Conservation (phyloP, 1,284 basidiomycete genomes). For the Meira nashicola region DNA sequence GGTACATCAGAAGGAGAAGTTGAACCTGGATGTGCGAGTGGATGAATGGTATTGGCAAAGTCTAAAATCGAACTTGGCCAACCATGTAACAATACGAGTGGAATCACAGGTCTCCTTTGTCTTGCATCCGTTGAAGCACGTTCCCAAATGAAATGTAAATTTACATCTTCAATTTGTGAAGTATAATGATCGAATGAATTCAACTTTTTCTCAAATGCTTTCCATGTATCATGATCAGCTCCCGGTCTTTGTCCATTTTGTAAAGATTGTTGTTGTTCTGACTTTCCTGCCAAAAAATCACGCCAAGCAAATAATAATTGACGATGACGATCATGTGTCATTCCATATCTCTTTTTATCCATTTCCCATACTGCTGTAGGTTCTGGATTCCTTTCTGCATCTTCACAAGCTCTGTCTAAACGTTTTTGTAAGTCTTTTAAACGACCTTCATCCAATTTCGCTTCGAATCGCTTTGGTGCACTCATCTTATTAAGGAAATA, state of each 20-base stretch:
- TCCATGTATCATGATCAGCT: slow-evolving; percentile 34
- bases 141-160: slow-evolving; percentile 49
- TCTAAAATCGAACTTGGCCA: slow-evolving; percentile 49
- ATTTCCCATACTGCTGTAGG: not conserved
- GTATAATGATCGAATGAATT: slow-evolving; percentile 21
- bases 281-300: not conserved
- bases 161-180: slow-evolving; percentile 36
- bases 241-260: slow-evolving; percentile 12
- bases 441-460: not conserved
- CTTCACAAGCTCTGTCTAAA: slow-evolving; percentile 4
- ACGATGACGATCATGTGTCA: slow-evolving; percentile 4
- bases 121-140: not conserved
- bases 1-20: slow-evolving; percentile 13
- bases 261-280: not conserved
- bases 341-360: slow-evolving; percentile 7
- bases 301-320: slow-evolving; percentile 6
- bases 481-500: slow-evolving; percentile 1
- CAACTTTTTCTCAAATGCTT: slow-evolving; percentile 12
- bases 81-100: slow-evolving; percentile 50
- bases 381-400: not conserved
- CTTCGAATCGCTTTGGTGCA: not conserved
- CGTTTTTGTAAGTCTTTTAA: slow-evolving; percentile 4
- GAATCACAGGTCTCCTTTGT: slow-evolving; percentile 39
- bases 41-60: slow-evolving; percentile 42
- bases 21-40: slow-evolving; percentile 39